Percentiles rank a stretch among this genome's conserved stretches.
These are phyloP conservation scores for Berkeleyomyces rouxiae DNA, from an alignment of 2,329 filamentous ascomycete genomes.

Conservation along the genomic window DNA sequence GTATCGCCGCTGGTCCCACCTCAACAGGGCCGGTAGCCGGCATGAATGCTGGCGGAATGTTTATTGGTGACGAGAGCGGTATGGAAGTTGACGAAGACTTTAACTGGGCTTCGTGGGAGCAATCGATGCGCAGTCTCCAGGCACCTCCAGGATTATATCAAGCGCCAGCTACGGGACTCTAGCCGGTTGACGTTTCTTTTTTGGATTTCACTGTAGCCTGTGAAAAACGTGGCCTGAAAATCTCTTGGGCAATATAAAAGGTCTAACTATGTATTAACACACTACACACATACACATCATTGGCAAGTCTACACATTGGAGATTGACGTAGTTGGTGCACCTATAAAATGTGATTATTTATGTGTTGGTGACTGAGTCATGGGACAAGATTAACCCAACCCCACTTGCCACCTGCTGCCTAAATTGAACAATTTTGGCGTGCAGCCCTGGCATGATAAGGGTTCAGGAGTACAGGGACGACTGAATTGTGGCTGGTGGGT, in stretches of 20 bases:
- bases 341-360: neutral
- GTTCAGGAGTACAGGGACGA: neutral
- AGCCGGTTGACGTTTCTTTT: neutral
- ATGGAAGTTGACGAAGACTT: conserved; percentile 12
- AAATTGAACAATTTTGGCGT: neutral
- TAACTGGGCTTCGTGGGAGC: conserved; percentile 8
- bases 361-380: neutral
- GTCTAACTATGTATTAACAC: no score
- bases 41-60: neutral
- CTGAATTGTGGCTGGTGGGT: neutral
- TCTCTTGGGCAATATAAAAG: no score
- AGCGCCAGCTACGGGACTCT: conserved; percentile 4
- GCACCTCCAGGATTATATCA: neutral
- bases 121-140: conserved; percentile 6
- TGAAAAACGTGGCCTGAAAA: no score
- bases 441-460: neutral
- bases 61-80: neutral
- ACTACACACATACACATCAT: no score
- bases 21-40: neutral
- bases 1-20: neutral
- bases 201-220: no score
- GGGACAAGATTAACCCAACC: neutral
- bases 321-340: neutral
- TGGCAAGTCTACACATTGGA: no score
- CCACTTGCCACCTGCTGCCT: neutral